Evolutionary conservation across 148 eudicot genomes (phyloP).

Genomic region (Oxyria digyna): DNA sequence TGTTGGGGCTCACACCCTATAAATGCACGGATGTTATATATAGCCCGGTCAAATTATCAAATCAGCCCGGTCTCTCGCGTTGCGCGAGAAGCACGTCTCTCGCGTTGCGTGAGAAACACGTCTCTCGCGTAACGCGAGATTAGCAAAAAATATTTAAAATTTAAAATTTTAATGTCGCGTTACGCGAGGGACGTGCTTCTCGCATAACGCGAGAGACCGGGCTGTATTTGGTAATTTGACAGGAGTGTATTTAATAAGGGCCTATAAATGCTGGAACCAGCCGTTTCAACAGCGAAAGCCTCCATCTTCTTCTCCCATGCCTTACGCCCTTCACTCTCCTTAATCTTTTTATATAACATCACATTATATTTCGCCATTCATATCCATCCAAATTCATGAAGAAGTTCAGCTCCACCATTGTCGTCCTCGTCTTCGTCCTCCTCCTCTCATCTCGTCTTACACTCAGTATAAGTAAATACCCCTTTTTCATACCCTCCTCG

Average conservation of each 20-base stretch:
- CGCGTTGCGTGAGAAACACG: too few species aligned
- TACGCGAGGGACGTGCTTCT: too few species aligned
- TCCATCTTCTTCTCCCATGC: not conserved
- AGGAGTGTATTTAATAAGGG: too few species aligned
- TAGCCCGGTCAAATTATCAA: too few species aligned
- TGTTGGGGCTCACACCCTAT: not conserved
- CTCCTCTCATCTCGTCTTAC: not conserved
- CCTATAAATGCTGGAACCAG: not conserved
- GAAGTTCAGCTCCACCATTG: not conserved
- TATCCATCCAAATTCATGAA: not conserved
- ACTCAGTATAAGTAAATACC: not conserved
- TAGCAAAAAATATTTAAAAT: too few species aligned
- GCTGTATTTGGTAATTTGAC: too few species aligned
- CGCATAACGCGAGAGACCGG: too few species aligned
- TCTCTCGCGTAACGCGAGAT: too few species aligned
- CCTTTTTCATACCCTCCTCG: not conserved
- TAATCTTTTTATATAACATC: not conserved
- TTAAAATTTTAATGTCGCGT: too few species aligned
- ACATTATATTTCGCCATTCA: not conserved
- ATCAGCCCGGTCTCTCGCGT: too few species aligned
- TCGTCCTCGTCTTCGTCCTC: not conserved
- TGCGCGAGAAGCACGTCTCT: too few species aligned
- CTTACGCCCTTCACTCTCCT: not conserved
- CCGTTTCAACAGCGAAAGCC: conserved; percentile 4
- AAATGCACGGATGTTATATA: too few species aligned